Percentiles rank a stretch among this genome's conserved stretches.
phyloP scores from a whole-genome alignment of 1,139 yeast genomes.

The Wickerhamomyces sp. region DNA sequence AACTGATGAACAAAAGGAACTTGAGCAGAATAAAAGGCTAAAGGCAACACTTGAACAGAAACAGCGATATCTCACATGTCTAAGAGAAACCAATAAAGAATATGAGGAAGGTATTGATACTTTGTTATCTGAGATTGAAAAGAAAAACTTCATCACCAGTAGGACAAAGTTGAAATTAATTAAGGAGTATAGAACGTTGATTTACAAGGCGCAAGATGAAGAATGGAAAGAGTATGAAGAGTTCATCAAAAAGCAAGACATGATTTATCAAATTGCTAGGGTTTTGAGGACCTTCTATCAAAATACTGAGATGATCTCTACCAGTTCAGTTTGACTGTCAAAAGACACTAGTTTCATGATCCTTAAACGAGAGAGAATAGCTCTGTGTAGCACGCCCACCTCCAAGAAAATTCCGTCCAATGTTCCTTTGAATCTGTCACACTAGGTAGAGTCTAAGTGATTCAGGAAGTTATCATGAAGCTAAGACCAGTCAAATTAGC shows the following conservation, averaged over 20 bases:
- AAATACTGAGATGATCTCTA: neutral
- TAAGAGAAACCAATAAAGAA: constrained; percentile 7
- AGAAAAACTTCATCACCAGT: constrained; percentile 6
- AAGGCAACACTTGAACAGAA: constrained; percentile 9
- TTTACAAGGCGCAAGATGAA: constrained; percentile 6
- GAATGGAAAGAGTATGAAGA: constrained; percentile 12
- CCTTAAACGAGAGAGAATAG: no score
- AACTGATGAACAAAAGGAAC: constrained; percentile 4
- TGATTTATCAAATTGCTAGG: constrained; percentile 7
- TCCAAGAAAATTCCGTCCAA: no score
- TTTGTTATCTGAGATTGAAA: constrained; percentile 7
- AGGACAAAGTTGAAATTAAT: constrained; percentile 1
- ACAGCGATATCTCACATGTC: constrained; percentile 4
- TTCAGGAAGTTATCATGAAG: no score
- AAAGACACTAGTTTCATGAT: no score
- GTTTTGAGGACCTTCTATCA: constrained; percentile 10
- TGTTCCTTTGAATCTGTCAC: no score
- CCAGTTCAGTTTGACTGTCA: no score
- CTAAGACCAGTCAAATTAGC: no score
- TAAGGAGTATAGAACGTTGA: neutral
- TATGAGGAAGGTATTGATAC: constrained; percentile 12
- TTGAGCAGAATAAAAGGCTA: constrained; percentile 14
- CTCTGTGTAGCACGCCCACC: no score
- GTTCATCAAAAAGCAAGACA: constrained; percentile 9
- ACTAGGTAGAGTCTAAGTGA: no score